Conservation (phyloP, 2,329 filamentous ascomycete species). For the Diaporthe citriasiana region DNA sequence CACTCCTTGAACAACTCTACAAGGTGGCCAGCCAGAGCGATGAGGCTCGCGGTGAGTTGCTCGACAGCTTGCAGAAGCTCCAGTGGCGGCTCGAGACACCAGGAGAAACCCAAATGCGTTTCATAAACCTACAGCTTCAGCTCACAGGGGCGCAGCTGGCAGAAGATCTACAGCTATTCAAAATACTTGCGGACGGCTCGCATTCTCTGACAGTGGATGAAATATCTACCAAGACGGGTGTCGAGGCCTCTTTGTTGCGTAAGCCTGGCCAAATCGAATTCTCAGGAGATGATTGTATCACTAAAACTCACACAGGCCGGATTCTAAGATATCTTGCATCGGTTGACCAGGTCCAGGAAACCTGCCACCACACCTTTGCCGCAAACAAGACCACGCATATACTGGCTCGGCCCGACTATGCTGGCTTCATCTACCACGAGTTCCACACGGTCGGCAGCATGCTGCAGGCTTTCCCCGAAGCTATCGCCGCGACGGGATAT, state of each 20-base stretch:
- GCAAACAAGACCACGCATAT: conserved; percentile 19
- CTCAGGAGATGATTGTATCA: neutral
- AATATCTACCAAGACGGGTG: neutral
- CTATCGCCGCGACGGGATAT: neutral
- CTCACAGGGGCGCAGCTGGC: neutral
- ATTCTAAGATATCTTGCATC: conserved; percentile 27
- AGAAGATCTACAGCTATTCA: conserved; percentile 1
- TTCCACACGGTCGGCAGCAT: neutral
- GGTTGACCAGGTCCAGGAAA: conserved; percentile 4
- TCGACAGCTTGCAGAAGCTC: conserved; percentile 37
- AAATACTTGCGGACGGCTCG: neutral
- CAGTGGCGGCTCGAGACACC: conserved; percentile 39
- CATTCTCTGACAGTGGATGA: neutral
- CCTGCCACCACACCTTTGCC: neutral
- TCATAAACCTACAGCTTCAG: conserved; percentile 14
- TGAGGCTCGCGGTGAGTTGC: conserved; percentile 18
- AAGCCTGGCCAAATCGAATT: neutral
- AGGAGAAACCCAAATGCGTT: conserved; percentile 35
- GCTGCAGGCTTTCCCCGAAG: neutral
- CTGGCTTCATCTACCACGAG: neutral
- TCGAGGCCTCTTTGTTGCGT: neutral
- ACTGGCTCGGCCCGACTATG: conserved; percentile 4
- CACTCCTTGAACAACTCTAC: neutral
- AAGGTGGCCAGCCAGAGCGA: neutral
- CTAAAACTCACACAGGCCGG: neutral